Evolutionary conservation across 257 asterid genomes (phyloP), one percentile per base, ranked within the genome.

Genomic region (Anisodus acutangulus): DNA sequence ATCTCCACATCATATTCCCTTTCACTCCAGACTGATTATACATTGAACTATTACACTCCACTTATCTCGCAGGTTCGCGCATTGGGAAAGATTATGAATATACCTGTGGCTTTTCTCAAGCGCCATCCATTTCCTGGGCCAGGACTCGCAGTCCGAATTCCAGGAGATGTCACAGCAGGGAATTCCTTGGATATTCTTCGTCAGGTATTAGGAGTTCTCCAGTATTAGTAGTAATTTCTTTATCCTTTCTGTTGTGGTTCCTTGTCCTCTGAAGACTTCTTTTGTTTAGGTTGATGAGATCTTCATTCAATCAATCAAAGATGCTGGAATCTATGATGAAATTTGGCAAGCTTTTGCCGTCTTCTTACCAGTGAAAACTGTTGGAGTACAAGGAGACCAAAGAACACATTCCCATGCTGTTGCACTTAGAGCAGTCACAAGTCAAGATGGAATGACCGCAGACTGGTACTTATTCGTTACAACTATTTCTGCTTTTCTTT

Each of bases 291-390:
- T 95, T 9, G 99, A 97, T 86, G 99, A 97, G 88, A 93, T 97
- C 64, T 97, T 97, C 91, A 93, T 97, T 84, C 98, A 95, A 88
- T 85, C 99, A 2, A 97, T 97, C 80, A 91, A 87, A 88, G 97
- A 93, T 85, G 98, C 97, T 69, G 97, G 98, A 85, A 90, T 97
- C 76, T 97, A 97, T 76, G 98, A 97, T 85, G 74, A 86, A 41
- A 95, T 97, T 43, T 97, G 99, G 99, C 99, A 97, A 93, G 99
- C 99, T 67, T 97, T 97, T 86, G 98, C 98, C 54, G 99, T 97
- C 17, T 92, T 95, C 91, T 87, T 97, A 95, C 98, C 98, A 1
- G 94, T 95, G 51, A 87, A 88, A 81, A 93, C 98, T 0, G 99
- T 97, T 47, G 99, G 99, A 17, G 98, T 97, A 89, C 99, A 97